Conservation (phyloP, 1,284 basidiomycete species). For the Rhodofomes roseus region DNA sequence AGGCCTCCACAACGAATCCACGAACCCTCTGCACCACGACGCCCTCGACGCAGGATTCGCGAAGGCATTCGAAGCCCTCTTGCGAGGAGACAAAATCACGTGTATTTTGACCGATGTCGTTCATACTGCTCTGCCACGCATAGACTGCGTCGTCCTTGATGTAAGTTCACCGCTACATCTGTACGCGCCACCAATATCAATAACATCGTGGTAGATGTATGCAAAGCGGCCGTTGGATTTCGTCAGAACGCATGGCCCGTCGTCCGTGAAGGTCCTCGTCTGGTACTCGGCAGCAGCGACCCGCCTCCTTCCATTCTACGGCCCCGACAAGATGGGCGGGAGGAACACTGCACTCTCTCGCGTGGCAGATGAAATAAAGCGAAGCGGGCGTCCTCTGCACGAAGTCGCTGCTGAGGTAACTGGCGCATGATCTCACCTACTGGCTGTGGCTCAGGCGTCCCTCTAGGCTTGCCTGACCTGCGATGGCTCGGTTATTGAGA, state of each 20-base stretch:
- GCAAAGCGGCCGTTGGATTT: background rate
- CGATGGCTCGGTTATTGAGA: constrained; percentile 1
- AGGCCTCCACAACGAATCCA: background rate
- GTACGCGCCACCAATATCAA: background rate
- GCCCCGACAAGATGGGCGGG: background rate
- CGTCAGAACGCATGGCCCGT: background rate
- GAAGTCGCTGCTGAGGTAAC: constrained; percentile 8
- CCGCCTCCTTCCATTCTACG: background rate
- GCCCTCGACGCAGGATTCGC: constrained; percentile 1
- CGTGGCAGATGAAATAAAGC: background rate
- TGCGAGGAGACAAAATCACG: background rate
- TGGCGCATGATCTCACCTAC: background rate
- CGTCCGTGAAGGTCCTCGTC: constrained; percentile 1
- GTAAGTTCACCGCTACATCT: background rate
- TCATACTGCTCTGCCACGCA: background rate
- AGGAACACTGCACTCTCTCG: background rate
- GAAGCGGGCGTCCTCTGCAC: background rate
- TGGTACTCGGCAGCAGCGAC: constrained; percentile 2
- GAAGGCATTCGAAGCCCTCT: constrained; percentile 1
- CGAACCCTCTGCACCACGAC: background rate
- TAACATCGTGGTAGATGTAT: background rate
- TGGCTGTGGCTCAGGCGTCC: background rate
- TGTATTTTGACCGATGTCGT: background rate
- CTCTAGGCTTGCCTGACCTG: background rate
- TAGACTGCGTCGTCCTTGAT: constrained; percentile 4